phyloP scores from a whole-genome alignment of 73 alveolate species.

The Paramecium bursaria region DNA sequence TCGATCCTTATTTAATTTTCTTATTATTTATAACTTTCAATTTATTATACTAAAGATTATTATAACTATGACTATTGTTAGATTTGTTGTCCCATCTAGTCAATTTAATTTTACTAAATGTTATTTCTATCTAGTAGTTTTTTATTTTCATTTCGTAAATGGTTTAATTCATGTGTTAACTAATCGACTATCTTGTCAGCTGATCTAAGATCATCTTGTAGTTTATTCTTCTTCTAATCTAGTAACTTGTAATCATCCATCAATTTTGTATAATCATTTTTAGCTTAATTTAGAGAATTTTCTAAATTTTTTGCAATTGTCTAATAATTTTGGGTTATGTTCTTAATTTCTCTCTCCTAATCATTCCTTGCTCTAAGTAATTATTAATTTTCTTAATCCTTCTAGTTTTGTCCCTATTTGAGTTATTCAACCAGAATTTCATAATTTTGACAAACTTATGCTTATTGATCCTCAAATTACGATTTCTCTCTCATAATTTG shows the following conservation, averaged over 20 bases:
- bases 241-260: conserved; percentile 18
- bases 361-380: conserved; percentile 2
- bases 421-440: conserved; percentile 31
- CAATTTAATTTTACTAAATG: background rate
- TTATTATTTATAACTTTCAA: background rate
- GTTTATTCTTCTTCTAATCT: conserved; percentile 32
- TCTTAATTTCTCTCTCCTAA: conserved; percentile 27
- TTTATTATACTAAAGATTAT: background rate
- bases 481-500: conserved; percentile 15
- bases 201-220: background rate
- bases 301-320: background rate
- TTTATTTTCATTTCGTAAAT: background rate
- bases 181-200: background rate
- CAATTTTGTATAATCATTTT: conserved; percentile 19
- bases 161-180: background rate
- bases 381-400: background rate
- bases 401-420: background rate
- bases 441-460: background rate
- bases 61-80: background rate
- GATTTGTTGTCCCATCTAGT: conserved; percentile 1
- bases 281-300: background rate
- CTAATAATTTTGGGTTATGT: background rate
- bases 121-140: conserved; percentile 1
- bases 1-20: conserved; percentile 18
- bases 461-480: conserved; percentile 2